Conservation (phyloP, 257 asterid species). For the Ilex aquifolium region DNA sequence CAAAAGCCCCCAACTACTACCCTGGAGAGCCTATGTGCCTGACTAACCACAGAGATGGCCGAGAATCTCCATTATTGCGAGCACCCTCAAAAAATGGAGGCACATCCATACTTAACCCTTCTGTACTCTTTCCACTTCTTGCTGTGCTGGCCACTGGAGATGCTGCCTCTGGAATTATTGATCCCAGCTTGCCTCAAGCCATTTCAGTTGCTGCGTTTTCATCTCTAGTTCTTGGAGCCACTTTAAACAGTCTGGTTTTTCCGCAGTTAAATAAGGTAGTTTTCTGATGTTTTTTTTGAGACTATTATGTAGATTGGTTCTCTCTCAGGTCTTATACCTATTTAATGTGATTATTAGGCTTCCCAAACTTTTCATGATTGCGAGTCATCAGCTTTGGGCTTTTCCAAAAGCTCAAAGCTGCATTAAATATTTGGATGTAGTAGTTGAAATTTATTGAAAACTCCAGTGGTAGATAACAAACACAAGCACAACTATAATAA, state of each 20-base stretch:
- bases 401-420: too few species aligned
- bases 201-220: constrained; percentile 67
- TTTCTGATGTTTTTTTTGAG: not conserved
- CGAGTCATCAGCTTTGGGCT: too few species aligned
- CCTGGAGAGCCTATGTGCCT: constrained; percentile 93
- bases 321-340: too few species aligned
- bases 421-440: too few species aligned
- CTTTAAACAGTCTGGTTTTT: constrained; percentile 54
- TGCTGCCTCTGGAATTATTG: constrained; percentile 83
- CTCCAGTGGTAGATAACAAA: too few species aligned
- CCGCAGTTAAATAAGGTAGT: constrained; percentile 71
- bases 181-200: constrained; percentile 81
- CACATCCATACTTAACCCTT: constrained; percentile 53
- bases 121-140: constrained; percentile 59
- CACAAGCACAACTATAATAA: too few species aligned
- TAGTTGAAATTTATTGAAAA: too few species aligned
- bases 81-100: constrained; percentile 63
- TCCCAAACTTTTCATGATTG: too few species aligned
- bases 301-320: too few species aligned
- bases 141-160: constrained; percentile 77
- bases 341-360: too few species aligned
- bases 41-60: constrained; percentile 81
- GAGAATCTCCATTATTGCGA: constrained; percentile 71
- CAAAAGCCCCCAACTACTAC: constrained; percentile 69
- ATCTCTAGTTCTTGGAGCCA: constrained; percentile 65